phyloP scores from a whole-genome alignment of 163 green algal genomes.

The Scenedesmus sp. region DNA sequence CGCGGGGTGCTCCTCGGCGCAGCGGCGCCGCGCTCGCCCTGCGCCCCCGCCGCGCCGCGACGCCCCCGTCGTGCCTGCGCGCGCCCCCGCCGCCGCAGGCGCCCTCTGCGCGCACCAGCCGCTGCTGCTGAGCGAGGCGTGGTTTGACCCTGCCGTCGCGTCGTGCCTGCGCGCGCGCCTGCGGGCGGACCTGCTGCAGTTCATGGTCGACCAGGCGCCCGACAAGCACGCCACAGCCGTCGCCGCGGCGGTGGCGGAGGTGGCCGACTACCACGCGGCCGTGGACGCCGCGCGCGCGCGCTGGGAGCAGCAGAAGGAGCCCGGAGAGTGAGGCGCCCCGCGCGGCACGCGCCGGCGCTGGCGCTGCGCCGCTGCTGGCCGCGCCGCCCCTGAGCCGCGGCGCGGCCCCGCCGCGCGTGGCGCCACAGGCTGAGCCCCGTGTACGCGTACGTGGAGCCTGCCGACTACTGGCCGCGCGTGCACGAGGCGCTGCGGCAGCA shows the following conservation, averaged over 20 bases:
- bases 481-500: no score
- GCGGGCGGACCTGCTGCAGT: constrained; percentile 26
- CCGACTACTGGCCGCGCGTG: no score
- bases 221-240: neutral
- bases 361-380: no score
- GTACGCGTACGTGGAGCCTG: no score
- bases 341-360: constrained; percentile 1
- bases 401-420: no score
- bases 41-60: neutral
- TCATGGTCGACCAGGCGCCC: constrained; percentile 28
- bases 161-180: constrained; percentile 61
- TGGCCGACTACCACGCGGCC: neutral
- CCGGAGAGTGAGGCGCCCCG: neutral
- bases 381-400: no score
- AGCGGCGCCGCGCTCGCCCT: neutral
- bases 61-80: neutral
- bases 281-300: no score
- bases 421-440: no score
- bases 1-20: neutral
- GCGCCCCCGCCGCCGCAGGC: constrained; percentile 15
- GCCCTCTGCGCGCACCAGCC: neutral
- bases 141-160: constrained; percentile 69
- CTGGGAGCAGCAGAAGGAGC: neutral
- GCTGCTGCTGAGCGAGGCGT: constrained; percentile 61
- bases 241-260: neutral